Evolutionary conservation across 2,329 filamentous ascomycete species (phyloP).

Genomic region (Monascus ruber): DNA sequence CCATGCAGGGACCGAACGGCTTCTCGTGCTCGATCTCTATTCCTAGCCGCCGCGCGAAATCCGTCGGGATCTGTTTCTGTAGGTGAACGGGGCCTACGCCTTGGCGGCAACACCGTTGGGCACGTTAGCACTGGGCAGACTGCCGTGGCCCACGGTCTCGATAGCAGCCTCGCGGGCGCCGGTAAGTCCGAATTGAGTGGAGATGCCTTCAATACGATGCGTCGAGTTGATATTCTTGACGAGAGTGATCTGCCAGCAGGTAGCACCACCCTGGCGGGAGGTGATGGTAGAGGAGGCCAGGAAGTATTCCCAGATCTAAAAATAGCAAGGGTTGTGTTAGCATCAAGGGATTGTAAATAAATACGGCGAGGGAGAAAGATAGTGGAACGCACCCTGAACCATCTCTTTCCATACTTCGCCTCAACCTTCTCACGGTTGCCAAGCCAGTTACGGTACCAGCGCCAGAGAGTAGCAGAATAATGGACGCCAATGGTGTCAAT

Average conservation of each 20-base stretch:
- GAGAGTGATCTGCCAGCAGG: conserved; percentile 75
- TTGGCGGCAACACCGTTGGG: conserved; percentile 12
- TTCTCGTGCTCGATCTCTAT: too few relatives aligned
- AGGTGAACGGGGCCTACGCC: conserved; percentile 9
- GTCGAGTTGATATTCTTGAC: conserved; percentile 87
- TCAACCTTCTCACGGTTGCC: conserved; percentile 84
- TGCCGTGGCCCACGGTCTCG: conserved; percentile 21
- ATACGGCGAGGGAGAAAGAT: background rate
- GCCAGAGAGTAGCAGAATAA: conserved; percentile 93
- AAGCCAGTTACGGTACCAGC: conserved; percentile 98
- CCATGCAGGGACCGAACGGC: too few relatives aligned
- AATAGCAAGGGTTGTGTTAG: background rate
- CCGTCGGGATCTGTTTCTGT: too few relatives aligned
- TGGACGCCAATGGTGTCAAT: conserved; percentile 92
- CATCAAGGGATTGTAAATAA: background rate
- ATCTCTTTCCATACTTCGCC: conserved; percentile 88
- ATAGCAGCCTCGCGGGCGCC: conserved; percentile 49
- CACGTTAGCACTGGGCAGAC: conserved; percentile 24
- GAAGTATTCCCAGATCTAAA: conserved; percentile 82
- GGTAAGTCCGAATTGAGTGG: conserved; percentile 55
- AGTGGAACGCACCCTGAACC: conserved; percentile 68
- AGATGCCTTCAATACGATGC: conserved; percentile 66
- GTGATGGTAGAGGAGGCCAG: conserved; percentile 74
- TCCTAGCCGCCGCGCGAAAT: too few relatives aligned
- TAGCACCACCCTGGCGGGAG: conserved; percentile 71